phyloP scores from a whole-genome alignment of 108 stramenopile species.

The Tribonema minus region DNA sequence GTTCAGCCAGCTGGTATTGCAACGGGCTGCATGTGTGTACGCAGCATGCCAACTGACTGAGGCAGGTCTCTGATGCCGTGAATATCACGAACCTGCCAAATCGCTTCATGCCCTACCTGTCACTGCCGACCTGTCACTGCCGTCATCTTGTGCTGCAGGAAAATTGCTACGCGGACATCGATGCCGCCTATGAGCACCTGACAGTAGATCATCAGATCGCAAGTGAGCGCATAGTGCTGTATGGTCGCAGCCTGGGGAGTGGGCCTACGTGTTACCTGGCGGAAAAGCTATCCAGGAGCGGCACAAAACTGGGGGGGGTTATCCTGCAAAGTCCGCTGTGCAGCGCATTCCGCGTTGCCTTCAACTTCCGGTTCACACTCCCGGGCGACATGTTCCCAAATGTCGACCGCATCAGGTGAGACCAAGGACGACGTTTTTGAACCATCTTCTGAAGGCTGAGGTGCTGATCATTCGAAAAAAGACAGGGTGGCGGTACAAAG shows the following conservation, averaged over 20 bases:
- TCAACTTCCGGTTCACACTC: conserved; percentile 81
- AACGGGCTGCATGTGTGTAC: too few relatives aligned
- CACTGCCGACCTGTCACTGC: too few relatives aligned
- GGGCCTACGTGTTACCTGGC: conserved; percentile 93
- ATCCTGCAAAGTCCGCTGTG: conserved; percentile 84
- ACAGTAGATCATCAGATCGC: conserved; percentile 64
- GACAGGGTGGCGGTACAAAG: too few relatives aligned
- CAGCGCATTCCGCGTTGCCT: conserved; percentile 78
- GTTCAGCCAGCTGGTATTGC: too few relatives aligned
- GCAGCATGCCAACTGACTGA: too few relatives aligned
- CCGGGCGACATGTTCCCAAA: conserved; percentile 87
- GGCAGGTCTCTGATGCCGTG: too few relatives aligned
- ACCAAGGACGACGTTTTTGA: too few relatives aligned
- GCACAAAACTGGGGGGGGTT: conserved; percentile 74
- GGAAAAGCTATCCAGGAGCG: conserved; percentile 69
- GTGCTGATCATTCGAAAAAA: too few relatives aligned
- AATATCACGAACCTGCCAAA: too few relatives aligned
- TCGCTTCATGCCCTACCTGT: too few relatives aligned
- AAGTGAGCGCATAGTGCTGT: conserved; percentile 80
- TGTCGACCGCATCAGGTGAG: conserved; percentile 68
- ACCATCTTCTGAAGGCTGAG: too few relatives aligned
- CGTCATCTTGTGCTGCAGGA: too few relatives aligned
- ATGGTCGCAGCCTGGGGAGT: conserved; percentile 83
- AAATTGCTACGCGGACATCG: conserved; percentile 89
- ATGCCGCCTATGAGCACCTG: conserved; percentile 84